These are phyloP conservation scores for Schizophyllum commune DNA, from an alignment of 1,284 basidiomycete species.

Conservation along the genomic window DNA sequence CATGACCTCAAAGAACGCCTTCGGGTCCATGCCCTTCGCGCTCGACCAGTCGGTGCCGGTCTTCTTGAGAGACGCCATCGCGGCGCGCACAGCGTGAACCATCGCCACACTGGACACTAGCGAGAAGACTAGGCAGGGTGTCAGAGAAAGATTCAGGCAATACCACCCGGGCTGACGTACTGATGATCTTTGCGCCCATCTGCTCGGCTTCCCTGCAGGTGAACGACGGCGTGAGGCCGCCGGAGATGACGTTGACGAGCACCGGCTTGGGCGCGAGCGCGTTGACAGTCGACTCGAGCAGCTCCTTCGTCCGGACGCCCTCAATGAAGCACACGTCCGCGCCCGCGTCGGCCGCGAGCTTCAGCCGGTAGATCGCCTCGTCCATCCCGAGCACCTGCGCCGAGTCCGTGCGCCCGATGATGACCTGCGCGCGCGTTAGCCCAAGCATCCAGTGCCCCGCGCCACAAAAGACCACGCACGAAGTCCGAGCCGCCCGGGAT, in stretches of 20 bases:
- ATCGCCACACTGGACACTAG: constrained; percentile 66
- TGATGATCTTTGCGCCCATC: constrained; percentile 69
- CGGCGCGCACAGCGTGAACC: constrained; percentile 62
- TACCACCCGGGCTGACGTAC: constrained; percentile 28
- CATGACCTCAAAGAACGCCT: constrained; percentile 71
- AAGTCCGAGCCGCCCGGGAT: constrained; percentile 71
- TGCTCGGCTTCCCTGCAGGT: constrained; percentile 60
- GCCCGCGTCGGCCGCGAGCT: constrained; percentile 66
- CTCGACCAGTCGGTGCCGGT: constrained; percentile 65
- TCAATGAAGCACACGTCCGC: constrained; percentile 85
- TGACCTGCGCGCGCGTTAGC: constrained; percentile 34
- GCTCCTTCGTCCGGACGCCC: constrained; percentile 64
- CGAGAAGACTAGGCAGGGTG: constrained; percentile 44
- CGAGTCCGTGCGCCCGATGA: constrained; percentile 80
- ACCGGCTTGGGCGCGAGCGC: constrained; percentile 67
- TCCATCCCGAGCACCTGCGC: constrained; percentile 77
- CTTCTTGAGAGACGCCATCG: constrained; percentile 67
- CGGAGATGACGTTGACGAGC: constrained; percentile 72
- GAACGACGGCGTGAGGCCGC: constrained; percentile 68
- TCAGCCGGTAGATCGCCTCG: constrained; percentile 64
- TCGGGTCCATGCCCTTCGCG: constrained; percentile 70
- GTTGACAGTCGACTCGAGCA: constrained; percentile 55
- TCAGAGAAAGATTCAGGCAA: not conserved
- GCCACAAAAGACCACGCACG: constrained; percentile 21
- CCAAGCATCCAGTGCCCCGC: not conserved